Evolutionary conservation across 495 filamentous ascomycete species (phyloP).

Genomic region (Talaromyces borbonicus): DNA sequence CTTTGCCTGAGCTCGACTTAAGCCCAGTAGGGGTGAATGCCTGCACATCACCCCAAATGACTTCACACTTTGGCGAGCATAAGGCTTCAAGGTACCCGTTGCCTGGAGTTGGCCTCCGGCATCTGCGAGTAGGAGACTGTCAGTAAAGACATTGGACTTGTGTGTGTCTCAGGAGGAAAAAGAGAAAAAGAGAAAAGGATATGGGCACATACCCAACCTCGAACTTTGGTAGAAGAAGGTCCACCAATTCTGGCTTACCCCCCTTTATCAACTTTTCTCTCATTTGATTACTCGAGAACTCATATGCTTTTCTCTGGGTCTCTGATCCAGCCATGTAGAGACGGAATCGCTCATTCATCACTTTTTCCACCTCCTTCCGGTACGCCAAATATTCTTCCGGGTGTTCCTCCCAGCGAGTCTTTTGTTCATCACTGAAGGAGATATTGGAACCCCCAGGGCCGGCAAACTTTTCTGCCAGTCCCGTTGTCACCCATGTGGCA

Average conservation of each 20-base stretch:
- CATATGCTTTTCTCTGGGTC: constrained; percentile 13
- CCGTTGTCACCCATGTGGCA: constrained; percentile 12
- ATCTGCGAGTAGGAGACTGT: no score
- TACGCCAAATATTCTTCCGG: constrained; percentile 15
- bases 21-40: constrained; percentile 38
- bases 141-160: no score
- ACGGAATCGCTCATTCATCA: constrained; percentile 33
- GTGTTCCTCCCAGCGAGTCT: background rate
- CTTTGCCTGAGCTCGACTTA: constrained; percentile 36
- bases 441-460: constrained; percentile 11
- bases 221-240: background rate
- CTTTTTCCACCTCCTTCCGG: constrained; percentile 31
- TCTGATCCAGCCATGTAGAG: constrained; percentile 31
- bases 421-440: constrained; percentile 7
- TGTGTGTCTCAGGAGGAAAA: no score
- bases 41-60: constrained; percentile 30
- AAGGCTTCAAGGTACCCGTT: constrained; percentile 64
- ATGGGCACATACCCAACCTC: background rate
- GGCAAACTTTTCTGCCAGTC: constrained; percentile 10
- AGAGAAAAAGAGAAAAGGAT: background rate
- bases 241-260: constrained; percentile 12
- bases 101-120: constrained; percentile 32
- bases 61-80: constrained; percentile 34
- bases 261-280: constrained; percentile 17
- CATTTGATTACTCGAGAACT: constrained; percentile 15